phyloP scores from a whole-genome alignment of 2,329 filamentous ascomycete species.

The Capronia coronata region DNA sequence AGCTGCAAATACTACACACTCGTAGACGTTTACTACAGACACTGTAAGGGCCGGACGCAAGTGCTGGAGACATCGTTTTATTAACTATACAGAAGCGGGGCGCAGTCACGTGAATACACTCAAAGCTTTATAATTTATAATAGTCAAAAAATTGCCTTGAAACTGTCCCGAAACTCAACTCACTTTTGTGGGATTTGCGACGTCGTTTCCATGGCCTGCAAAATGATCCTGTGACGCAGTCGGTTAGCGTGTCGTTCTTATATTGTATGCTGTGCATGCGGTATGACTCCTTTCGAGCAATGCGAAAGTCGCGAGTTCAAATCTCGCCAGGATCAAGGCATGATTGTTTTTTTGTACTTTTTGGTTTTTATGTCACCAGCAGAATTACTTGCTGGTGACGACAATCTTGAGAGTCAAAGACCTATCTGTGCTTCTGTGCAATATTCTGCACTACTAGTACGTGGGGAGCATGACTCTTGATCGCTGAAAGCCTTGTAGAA shows the following conservation, averaged over 20 bases:
- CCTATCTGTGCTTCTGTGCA: no score
- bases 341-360: neutral
- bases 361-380: neutral
- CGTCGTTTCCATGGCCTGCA: neutral
- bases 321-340: constrained; percentile 32
- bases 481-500: no score
- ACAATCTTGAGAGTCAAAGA: no score
- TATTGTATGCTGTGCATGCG: constrained; percentile 30
- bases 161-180: constrained; percentile 18
- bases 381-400: no score
- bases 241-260: constrained; percentile 38
- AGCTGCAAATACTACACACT: no score
- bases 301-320: constrained; percentile 39
- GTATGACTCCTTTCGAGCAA: constrained; percentile 32
- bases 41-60: no score
- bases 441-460: no score
- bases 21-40: no score
- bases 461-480: no score
- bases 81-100: no score
- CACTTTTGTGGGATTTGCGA: constrained; percentile 7
- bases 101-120: constrained; percentile 14
- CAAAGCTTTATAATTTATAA: neutral
- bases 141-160: constrained; percentile 12
- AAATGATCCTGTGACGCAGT: constrained; percentile 1
- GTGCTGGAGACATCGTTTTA: no score